A percentile compares a stretch with the other conserved stretches of the same genome.
phyloP scores from a whole-genome alignment of 768 basidiomycete species.

The Calocybe indica region DNA sequence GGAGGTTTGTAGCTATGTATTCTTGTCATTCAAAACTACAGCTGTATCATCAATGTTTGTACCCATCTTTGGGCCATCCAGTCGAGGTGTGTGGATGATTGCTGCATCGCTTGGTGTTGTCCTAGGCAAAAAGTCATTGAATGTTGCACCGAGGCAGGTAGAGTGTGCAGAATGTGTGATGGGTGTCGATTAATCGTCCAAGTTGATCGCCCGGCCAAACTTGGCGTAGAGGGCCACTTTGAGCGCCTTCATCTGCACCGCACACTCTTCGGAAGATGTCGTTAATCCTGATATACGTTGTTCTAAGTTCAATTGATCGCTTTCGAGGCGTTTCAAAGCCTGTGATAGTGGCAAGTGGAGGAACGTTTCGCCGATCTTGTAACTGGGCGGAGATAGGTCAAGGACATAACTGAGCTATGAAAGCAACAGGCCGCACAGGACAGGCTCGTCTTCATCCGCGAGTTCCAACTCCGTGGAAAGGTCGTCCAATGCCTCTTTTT shows the following conservation, averaged over 20 bases:
- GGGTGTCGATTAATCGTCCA: slow-evolving; percentile 55
- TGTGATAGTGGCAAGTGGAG: slow-evolving; percentile 66
- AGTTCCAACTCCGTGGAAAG: slow-evolving; percentile 84
- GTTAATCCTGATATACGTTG: slow-evolving; percentile 46
- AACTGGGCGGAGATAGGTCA: slow-evolving; percentile 38
- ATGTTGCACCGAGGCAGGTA: no score
- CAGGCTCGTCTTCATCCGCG: slow-evolving; percentile 74
- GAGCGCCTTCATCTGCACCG: slow-evolving; percentile 72
- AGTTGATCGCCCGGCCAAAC: slow-evolving; percentile 89
- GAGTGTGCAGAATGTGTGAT: no score
- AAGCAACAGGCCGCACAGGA: slow-evolving; percentile 48
- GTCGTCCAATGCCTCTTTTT: slow-evolving; percentile 93
- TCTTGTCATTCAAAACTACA: neutral
- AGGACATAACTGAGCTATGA: neutral
- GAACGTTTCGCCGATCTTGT: slow-evolving; percentile 88
- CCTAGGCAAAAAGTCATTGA: no score
- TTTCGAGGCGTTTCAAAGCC: slow-evolving; percentile 68
- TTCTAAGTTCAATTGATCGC: slow-evolving; percentile 57
- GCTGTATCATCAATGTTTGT: no score
- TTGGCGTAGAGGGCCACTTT: slow-evolving; percentile 82
- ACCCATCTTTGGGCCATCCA: no score
- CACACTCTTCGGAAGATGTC: slow-evolving; percentile 54
- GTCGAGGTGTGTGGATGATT: no score
- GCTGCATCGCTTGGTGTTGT: no score
- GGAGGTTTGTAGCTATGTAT: slow-evolving; percentile 2